Percentiles rank a stretch among this genome's conserved stretches.
phyloP scores from a whole-genome alignment of 768 basidiomycete species.

The Trametes cingulata region DNA sequence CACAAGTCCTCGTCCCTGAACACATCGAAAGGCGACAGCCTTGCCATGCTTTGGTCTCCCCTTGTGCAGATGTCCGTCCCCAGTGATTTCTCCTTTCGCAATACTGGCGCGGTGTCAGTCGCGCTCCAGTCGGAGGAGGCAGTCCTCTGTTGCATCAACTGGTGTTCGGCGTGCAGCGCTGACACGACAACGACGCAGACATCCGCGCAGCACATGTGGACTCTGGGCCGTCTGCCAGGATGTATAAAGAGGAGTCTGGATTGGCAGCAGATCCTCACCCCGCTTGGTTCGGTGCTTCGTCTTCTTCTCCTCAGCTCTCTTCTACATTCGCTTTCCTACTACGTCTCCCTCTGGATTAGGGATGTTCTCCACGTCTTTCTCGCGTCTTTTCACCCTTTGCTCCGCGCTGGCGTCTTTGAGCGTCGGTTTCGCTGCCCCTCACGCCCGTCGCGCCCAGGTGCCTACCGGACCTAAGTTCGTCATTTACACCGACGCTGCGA shows the following conservation, averaged over 20 bases:
- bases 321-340: constrained; percentile 3
- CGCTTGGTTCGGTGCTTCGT: constrained; percentile 7
- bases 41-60: too few relatives aligned
- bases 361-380: constrained; percentile 14
- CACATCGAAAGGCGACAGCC: too few relatives aligned
- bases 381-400: constrained; percentile 9
- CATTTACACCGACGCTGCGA: constrained; percentile 7
- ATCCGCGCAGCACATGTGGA: neutral
- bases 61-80: too few relatives aligned
- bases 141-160: too few relatives aligned
- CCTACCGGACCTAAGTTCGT: constrained; percentile 14
- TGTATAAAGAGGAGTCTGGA: neutral
- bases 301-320: neutral
- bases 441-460: neutral
- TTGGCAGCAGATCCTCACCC: neutral
- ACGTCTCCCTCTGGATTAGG: constrained; percentile 3
- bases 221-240: neutral
- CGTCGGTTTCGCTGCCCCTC: neutral
- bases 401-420: constrained; percentile 9
- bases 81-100: too few relatives aligned
- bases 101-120: too few relatives aligned
- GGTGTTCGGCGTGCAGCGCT: neutral
- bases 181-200: neutral
- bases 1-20: too few relatives aligned
- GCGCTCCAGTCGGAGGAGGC: too few relatives aligned